Conservation (phyloP, 208 protist species). For the Kentomonas sorsogonicus region DNA sequence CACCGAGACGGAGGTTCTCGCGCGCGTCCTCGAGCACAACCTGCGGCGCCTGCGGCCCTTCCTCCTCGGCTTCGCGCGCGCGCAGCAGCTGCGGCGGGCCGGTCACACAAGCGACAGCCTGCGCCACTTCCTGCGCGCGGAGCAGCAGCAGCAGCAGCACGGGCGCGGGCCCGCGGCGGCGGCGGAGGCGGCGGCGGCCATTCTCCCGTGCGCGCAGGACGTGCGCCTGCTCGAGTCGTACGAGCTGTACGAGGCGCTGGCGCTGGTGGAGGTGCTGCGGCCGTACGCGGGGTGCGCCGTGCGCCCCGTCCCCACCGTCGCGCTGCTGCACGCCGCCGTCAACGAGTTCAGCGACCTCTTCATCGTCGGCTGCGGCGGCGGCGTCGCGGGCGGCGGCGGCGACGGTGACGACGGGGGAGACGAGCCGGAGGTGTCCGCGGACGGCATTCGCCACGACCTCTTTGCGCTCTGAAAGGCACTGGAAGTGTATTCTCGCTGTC, state of each 20-base stretch:
- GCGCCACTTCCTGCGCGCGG: too few species aligned
- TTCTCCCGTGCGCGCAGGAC: constrained; percentile 23
- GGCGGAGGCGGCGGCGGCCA: background rate
- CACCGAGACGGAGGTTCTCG: constrained; percentile 50
- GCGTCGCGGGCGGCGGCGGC: background rate
- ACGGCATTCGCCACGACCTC: too few species aligned
- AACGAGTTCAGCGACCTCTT: constrained; percentile 82
- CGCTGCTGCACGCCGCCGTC: constrained; percentile 73
- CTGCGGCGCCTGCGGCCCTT: constrained; percentile 63
- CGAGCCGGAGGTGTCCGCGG: too few species aligned
- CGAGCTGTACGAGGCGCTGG: constrained; percentile 50
- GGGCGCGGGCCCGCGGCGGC: background rate
- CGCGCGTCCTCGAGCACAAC: constrained; percentile 69
- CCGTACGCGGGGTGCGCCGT: constrained; percentile 46
- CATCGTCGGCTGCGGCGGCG: constrained; percentile 21
- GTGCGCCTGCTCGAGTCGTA: constrained; percentile 51
- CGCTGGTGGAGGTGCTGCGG: constrained; percentile 34
- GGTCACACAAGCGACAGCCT: constrained; percentile 25
- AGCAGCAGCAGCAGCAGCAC: background rate
- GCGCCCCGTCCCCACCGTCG: constrained; percentile 45
- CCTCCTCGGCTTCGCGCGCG: constrained; percentile 42
- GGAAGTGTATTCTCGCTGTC: background rate
- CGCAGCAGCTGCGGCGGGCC: constrained; percentile 24
- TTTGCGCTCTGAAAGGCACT: too few species aligned
- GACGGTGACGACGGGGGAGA: too few species aligned